Base-by-base conservation (phyloP, 805 yeast species). In the Yamadazyma laniorum region DNA sequence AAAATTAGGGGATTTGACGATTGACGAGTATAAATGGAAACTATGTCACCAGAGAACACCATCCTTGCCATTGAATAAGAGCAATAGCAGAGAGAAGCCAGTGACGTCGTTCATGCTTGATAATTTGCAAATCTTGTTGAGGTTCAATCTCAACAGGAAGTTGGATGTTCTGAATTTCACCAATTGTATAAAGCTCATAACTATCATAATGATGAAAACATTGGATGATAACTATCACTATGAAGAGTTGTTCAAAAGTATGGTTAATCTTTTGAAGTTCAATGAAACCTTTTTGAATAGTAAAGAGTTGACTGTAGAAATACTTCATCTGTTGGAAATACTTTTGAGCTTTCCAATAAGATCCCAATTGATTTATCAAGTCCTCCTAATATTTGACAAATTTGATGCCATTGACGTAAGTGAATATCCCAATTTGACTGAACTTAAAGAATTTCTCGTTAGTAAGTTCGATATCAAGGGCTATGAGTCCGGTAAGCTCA, bases 1-100 rank as follows among this genome's bases (percentile, higher is more conserved):
- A 34, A n/a, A 39, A 3, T 27, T 37, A 26, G 12, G 17, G 30
- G 45, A 47, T 8, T 34, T 42, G 7, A 44, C 51, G 17, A 55
- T 61, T 4, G 58, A 69, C 35, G 73, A 67, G 39, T 56, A 56
- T 50, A 58, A 58, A 37, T 69, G 71, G 70, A 69, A 68, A 45
- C 47, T 68, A 29, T 64, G 70, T 25, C 75, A 66, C 40, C 74
- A 69, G 37, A 55, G 51, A 35, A 37, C 46, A 11, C 72, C 74
- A 1, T 35, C 61, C 8, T 45, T 69, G 3, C 68, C 69, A 25
- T 44, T 45, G 18, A 52, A 51, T 39, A 14, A 40, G 1, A 53
- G 49, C 2, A 46, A 55, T 6, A 49, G 47, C 17, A 60, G 58
- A 2, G 40, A 40, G 31, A 65, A 64, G 29, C 53, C 65, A 2